Conservation (phyloP, 2,329 filamentous ascomycete genomes). For the Ceratocystis ficicola region DNA sequence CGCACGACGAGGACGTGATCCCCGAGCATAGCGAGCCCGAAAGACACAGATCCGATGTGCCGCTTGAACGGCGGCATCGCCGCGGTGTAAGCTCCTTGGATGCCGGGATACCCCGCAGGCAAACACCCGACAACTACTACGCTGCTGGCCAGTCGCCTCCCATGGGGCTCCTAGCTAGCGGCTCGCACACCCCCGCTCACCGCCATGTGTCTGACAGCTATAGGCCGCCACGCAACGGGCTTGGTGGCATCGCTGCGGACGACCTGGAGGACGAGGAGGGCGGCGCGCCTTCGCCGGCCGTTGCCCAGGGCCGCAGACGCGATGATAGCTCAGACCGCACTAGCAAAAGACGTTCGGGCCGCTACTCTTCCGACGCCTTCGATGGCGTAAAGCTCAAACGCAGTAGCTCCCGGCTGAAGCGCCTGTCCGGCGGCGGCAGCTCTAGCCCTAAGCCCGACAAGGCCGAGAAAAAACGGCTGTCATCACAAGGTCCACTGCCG, state of each 20-base stretch:
- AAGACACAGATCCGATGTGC: neutral
- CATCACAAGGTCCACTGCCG: conserved; percentile 23
- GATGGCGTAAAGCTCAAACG: conserved; percentile 40
- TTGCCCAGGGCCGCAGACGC: conserved; percentile 48
- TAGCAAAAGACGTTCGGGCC: conserved; percentile 36
- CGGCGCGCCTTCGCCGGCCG: conserved; percentile 56
- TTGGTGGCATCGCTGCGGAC: conserved; percentile 22
- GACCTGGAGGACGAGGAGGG: conserved; percentile 40
- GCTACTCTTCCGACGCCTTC: conserved; percentile 37
- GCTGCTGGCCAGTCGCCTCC: neutral
- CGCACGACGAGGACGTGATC: conserved; percentile 30
- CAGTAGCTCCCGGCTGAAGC: conserved; percentile 47
- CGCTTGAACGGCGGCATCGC: conserved; percentile 13
- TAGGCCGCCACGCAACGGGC: conserved; percentile 10
- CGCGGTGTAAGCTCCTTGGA: conserved; percentile 19
- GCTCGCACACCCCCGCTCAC: conserved; percentile 4
- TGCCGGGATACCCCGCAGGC: conserved; percentile 4
- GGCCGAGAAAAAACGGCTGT: conserved; percentile 30
- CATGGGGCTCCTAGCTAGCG: neutral
- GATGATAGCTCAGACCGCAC: conserved; percentile 38
- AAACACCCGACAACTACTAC: conserved; percentile 10
- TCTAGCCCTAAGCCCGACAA: conserved; percentile 17
- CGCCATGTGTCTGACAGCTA: conserved; percentile 18
- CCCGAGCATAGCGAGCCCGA: conserved; percentile 33
- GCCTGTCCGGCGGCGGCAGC: conserved; percentile 35